These are phyloP conservation scores for Mortierella sp. DNA, from an alignment of 371 early-diverging fungal genomes.

Conservation along the genomic window DNA sequence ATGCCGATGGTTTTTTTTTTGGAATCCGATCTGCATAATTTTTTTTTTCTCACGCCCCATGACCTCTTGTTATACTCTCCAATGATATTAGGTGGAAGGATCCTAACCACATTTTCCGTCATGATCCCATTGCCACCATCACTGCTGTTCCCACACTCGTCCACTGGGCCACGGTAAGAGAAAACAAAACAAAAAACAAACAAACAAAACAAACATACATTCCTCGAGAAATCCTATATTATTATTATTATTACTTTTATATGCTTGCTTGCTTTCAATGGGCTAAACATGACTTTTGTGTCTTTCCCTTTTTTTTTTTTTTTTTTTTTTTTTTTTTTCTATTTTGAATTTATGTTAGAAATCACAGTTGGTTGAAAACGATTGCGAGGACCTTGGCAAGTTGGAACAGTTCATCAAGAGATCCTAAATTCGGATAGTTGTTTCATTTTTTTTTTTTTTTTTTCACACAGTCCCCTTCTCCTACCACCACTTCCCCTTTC, in stretches of 20 bases:
- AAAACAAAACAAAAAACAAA: not conserved
- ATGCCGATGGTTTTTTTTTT: not conserved
- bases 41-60: not conserved
- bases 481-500: too few species aligned
- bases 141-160: slow-evolving; percentile 66
- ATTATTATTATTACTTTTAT: too few species aligned
- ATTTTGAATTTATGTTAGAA: too few species aligned
- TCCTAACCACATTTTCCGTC: slow-evolving; percentile 59
- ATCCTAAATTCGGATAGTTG: too few species aligned
- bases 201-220: not conserved
- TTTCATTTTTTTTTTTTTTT: too few species aligned
- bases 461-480: too few species aligned
- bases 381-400: slow-evolving; percentile 58
- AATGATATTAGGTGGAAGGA: slow-evolving; percentile 68
- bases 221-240: too few species aligned
- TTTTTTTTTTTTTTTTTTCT: too few species aligned
- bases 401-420: slow-evolving; percentile 55
- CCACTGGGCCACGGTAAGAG: slow-evolving; percentile 63
- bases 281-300: too few species aligned
- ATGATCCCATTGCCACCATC: slow-evolving; percentile 52
- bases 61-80: not conserved
- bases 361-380: slow-evolving; percentile 59
- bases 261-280: too few species aligned
- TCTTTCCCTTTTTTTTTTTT: slow-evolving; percentile 7
- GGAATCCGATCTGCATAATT: not conserved